phyloP scores from a whole-genome alignment of 371 early-diverging fungal species.

The Umbelopsis sp. region DNA sequence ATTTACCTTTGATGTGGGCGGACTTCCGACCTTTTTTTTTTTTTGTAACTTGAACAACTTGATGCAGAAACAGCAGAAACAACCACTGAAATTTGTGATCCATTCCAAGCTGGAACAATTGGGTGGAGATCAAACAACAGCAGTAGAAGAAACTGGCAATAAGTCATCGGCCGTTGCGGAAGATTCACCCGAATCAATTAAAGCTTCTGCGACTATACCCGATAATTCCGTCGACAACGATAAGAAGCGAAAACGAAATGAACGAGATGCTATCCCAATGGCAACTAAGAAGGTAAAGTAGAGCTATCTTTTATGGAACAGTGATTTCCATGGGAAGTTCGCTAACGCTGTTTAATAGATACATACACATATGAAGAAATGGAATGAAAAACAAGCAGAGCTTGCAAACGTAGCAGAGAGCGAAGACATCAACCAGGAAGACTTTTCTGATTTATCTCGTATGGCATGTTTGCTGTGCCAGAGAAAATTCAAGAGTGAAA shows the following conservation, averaged over 20 bases:
- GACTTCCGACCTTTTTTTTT: background rate
- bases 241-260: conserved; percentile 45
- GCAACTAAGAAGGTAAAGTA: conserved; percentile 41
- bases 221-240: conserved; percentile 26
- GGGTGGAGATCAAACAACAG: conserved; percentile 3
- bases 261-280: conserved; percentile 28
- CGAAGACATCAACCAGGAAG: conserved; percentile 18
- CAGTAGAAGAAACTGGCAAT: background rate
- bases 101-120: conserved; percentile 33
- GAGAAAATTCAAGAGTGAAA: conserved; percentile 62
- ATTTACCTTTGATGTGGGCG: background rate
- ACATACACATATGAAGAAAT: conserved; percentile 55
- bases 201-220: background rate
- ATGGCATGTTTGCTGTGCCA: conserved; percentile 71
- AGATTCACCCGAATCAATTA: background rate
- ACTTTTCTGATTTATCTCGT: conserved; percentile 51
- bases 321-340: background rate
- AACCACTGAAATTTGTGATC: conserved; percentile 49
- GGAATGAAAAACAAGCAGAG: conserved; percentile 54
- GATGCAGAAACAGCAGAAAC: conserved; percentile 46
- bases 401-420: conserved; percentile 28
- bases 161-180: background rate
- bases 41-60: background rate
- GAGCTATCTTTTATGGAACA: background rate
- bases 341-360: conserved; percentile 33